Evolutionary conservation across 768 basidiomycete genomes (phyloP).

Genomic region (Tricholoma sp.): DNA sequence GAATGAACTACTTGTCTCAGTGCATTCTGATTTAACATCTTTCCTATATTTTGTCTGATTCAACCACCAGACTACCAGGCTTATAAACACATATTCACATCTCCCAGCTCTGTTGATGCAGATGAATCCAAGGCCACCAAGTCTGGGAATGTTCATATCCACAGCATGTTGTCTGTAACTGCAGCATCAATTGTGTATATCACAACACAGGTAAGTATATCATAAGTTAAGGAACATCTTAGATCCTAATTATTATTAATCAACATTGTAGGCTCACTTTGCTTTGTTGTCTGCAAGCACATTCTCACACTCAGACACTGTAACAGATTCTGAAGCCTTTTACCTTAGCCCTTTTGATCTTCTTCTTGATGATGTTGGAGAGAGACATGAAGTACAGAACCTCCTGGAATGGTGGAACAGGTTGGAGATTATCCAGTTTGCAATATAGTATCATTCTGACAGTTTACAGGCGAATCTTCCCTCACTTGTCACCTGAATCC

Average conservation of each 20-base stretch:
- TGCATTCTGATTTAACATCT: neutral
- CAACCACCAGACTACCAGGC: neutral
- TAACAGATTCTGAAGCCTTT: slow-evolving; percentile 1
- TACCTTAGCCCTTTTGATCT: neutral
- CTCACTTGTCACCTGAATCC: neutral
- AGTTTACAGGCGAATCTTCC: neutral
- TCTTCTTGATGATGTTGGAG: neutral
- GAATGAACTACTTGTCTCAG: neutral
- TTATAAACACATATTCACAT: neutral
- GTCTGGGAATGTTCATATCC: neutral
- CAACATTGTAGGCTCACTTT: slow-evolving; percentile 1
- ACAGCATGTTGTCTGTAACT: neutral
- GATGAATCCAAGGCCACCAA: neutral
- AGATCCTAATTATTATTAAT: neutral
- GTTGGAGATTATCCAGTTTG: neutral
- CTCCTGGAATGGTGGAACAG: slow-evolving; percentile 1
- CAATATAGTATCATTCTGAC: neutral
- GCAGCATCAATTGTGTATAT: neutral
- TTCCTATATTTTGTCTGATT: neutral
- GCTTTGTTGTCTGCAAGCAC: neutral
- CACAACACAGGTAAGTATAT: neutral
- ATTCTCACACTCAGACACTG: neutral
- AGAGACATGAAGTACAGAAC: neutral
- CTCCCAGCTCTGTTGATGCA: neutral
- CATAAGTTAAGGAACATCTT: neutral